Evolutionary conservation across 805 yeast species (phyloP).

Genomic region (Candida nemodendra): DNA sequence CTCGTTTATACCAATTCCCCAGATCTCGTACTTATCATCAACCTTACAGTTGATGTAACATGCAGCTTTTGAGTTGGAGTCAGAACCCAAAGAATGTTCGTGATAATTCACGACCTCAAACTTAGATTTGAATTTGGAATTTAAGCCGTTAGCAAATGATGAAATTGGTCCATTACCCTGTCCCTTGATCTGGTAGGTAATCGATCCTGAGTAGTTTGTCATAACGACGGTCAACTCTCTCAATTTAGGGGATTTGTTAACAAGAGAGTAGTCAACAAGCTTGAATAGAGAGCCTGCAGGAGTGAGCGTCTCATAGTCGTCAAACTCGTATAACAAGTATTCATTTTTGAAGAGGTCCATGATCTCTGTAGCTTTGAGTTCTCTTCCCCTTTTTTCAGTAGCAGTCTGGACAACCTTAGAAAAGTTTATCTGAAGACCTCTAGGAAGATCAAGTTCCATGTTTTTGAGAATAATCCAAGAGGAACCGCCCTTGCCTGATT

Average conservation of each 20-base stretch:
- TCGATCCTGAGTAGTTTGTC: conserved; percentile 39
- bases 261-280: conserved; percentile 25
- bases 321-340: conserved; percentile 43
- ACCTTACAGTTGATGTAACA: conserved; percentile 53
- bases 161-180: conserved; percentile 83
- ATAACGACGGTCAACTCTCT: conserved; percentile 50
- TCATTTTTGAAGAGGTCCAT: conserved; percentile 61
- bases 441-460: conserved; percentile 77
- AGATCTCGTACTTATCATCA: conserved; percentile 29
- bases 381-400: conserved; percentile 73
- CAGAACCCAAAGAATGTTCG: conserved; percentile 78
- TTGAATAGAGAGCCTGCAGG: conserved; percentile 22
- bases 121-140: conserved; percentile 43
- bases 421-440: conserved; percentile 75
- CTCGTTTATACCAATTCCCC: conserved; percentile 62
- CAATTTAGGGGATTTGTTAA: conserved; percentile 36
- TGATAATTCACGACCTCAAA: conserved; percentile 68
- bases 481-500: conserved; percentile 87
- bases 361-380: conserved; percentile 63
- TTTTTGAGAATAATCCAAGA: conserved; percentile 81
- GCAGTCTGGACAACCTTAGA: conserved; percentile 66
- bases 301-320: conserved; percentile 24
- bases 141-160: conserved; percentile 64
- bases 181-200: conserved; percentile 44
- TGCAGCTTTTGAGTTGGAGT: conserved; percentile 71